Conservation (phyloP, 106 monocot genomes). For the Hemerocallis citrina region DNA sequence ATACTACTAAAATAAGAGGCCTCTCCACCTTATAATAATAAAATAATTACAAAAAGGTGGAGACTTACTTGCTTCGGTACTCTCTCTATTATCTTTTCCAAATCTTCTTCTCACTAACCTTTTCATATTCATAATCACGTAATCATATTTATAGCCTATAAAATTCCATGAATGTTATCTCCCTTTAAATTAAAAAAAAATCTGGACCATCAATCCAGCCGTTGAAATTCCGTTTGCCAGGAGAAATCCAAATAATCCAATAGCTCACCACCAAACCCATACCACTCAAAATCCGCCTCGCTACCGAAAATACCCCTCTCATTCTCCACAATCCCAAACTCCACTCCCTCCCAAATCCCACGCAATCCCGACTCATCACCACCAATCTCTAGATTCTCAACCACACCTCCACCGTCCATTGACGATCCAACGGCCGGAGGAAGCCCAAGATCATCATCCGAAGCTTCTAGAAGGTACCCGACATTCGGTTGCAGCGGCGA, state of each 20-base stretch:
- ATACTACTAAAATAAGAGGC: too few relatives aligned
- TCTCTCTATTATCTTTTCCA: too few relatives aligned
- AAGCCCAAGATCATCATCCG: conserved; percentile 49
- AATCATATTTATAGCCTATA: neutral
- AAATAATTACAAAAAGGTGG: neutral
- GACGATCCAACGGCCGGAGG: conserved; percentile 20
- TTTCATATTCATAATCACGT: neutral
- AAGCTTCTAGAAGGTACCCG: conserved; percentile 33
- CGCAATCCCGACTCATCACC: neutral
- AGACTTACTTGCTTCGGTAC: neutral
- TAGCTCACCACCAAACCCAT: conserved; percentile 14
- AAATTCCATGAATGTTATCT: neutral
- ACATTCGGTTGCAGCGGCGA: conserved; percentile 2
- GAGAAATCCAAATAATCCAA: conserved; percentile 16
- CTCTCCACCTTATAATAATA: too few relatives aligned
- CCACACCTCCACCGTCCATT: neutral
- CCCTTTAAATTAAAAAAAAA: neutral
- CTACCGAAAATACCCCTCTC: conserved; percentile 5
- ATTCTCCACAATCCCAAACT: conserved; percentile 9
- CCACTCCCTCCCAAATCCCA: neutral
- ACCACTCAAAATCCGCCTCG: too few relatives aligned
- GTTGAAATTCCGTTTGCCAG: conserved; percentile 23
- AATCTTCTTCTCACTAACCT: neutral
- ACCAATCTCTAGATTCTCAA: conserved; percentile 16
- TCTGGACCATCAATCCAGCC: conserved; percentile 38